Conservation (phyloP, 2,329 filamentous ascomycete genomes). For the Cladophialophora yegresii region DNA sequence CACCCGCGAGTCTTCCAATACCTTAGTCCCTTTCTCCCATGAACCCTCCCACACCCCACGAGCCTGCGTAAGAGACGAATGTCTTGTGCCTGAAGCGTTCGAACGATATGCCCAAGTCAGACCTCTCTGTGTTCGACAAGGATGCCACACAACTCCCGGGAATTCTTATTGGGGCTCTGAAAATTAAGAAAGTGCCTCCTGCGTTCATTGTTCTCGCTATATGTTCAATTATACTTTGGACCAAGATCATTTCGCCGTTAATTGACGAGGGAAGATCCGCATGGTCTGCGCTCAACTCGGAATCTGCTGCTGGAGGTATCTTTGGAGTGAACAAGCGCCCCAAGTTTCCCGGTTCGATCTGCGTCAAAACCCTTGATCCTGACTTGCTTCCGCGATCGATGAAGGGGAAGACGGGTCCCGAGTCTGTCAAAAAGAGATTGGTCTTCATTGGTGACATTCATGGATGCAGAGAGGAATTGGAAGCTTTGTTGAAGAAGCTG, state of each 20-base stretch:
- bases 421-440: conserved; percentile 57
- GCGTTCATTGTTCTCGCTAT: conserved; percentile 12
- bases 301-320: conserved; percentile 40
- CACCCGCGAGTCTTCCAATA: not conserved
- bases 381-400: conserved; percentile 46
- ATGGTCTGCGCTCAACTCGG: conserved; percentile 40
- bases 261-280: conserved; percentile 25
- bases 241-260: conserved; percentile 26
- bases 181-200: not conserved
- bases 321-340: conserved; percentile 54
- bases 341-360: conserved; percentile 53
- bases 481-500: conserved; percentile 65
- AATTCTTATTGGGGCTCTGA: not conserved
- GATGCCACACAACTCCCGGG: not conserved
- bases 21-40: not conserved
- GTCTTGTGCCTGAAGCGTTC: not conserved
- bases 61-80: not conserved
- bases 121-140: not conserved
- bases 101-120: not conserved
- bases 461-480: conserved; percentile 71
- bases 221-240: conserved; percentile 23
- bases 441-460: conserved; percentile 91
- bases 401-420: conserved; percentile 39
- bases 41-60: not conserved
- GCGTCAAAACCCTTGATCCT: conserved; percentile 53